A percentile compares a stretch with the other conserved stretches of the same genome.
Conservation (phyloP, 1,284 basidiomycete species). For the Hymenochaete sp. region DNA sequence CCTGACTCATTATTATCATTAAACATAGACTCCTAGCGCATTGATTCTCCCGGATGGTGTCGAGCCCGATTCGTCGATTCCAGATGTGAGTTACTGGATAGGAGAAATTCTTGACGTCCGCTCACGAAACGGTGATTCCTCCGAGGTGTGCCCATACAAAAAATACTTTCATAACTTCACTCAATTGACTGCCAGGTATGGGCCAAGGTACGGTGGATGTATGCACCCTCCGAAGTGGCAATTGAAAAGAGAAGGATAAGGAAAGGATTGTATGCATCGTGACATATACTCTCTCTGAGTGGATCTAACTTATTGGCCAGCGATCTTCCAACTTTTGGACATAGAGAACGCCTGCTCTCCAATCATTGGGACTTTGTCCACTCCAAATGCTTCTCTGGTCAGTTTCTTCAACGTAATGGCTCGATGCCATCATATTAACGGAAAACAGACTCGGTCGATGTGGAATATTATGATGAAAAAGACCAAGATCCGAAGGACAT, state of each 20-base stretch:
- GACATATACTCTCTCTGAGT: neutral
- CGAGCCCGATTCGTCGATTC: neutral
- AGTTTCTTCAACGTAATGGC: neutral
- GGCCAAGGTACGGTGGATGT: slow-evolving; percentile 13
- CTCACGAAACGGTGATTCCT: slow-evolving; percentile 3
- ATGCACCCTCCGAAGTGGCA: slow-evolving; percentile 7
- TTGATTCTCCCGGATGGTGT: slow-evolving; percentile 12
- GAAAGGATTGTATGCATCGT: neutral
- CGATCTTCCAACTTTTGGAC: neutral
- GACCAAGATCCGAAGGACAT: slow-evolving; percentile 4
- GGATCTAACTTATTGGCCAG: neutral
- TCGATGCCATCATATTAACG: neutral
- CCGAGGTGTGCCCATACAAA: slow-evolving; percentile 6
- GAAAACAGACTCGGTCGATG: slow-evolving; percentile 1
- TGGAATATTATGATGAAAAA: slow-evolving; percentile 7
- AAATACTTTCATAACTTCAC: neutral
- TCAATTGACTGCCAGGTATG: slow-evolving; percentile 8
- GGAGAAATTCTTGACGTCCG: slow-evolving; percentile 17
- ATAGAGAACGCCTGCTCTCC: slow-evolving; percentile 13
- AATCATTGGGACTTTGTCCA: slow-evolving; percentile 16
- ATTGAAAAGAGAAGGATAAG: neutral
- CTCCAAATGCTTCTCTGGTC: slow-evolving; percentile 11
- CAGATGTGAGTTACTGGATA: slow-evolving; percentile 12
- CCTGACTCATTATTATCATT: neutral
- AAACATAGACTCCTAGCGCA: neutral